Evolutionary conservation across 192 early-diverging fungal genomes (phyloP), one percentile per base, ranked within the genome.

Genomic region (Backusella sp.): DNA sequence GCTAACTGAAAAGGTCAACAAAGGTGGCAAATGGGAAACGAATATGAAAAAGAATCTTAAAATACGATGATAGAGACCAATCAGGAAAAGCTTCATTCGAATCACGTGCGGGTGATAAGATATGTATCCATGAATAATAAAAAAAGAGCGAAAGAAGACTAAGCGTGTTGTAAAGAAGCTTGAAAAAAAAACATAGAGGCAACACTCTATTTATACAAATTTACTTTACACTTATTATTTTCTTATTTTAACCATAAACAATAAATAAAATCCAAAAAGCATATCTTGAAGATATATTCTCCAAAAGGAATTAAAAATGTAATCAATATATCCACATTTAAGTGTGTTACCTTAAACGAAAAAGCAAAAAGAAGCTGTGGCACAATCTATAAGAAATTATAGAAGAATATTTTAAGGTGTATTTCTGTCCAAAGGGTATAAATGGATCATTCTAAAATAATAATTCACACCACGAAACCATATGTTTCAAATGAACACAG

Each of bases 401-500:
- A 62, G 56, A 62, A 62, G 11, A 28, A 62, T 32, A 32, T 28
- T 62, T 23, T 28, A 62, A 23, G 56, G 56, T 62, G 56, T 62
- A 62, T 62, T 62, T 28, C 21, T 28, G 9, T 62, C n/a, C 26
- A 62, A 23, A 62, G 56, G 56, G 56, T 62, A 62, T 62, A 62
- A 62, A 62, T 62, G 56, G 56, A 62, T 62, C 11, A 62, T 62
- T 62, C 56, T 62, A 62, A 62, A 62, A 62, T 62, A 62, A 62
- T 62, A 62, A 28, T 62, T 62, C 56, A 62, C 56, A 62, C 56
- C 56, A 62, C 56, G 56, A 62, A 26, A 62, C 11, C 56, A 62
- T 39, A 39, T 26, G 56, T 62, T 62, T 62, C 56, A 62, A 62
- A 62, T 62, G 3, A 62, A 62, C 0, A 62, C 12, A 26, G 21